Percentiles rank a stretch among this genome's conserved stretches.
These are phyloP conservation scores for Daldinia grandis DNA, from an alignment of 495 filamentous ascomycete species.

Conservation along the genomic window DNA sequence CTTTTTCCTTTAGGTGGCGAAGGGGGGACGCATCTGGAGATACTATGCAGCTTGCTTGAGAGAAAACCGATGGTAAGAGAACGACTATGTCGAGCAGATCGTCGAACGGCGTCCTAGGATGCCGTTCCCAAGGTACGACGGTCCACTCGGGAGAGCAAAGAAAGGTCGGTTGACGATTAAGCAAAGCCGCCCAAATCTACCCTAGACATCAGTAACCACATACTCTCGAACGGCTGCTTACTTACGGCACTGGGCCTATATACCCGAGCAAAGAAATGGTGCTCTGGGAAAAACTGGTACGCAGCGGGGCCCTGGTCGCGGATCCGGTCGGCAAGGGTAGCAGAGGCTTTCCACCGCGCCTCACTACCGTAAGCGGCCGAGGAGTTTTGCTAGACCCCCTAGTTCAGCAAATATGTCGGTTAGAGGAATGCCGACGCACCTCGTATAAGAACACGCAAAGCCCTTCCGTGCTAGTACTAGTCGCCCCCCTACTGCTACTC, in stretches of 20 bases:
- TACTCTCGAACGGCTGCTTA: background rate
- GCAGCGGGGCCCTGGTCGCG: slow-evolving; percentile 49
- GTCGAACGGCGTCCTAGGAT: slow-evolving; percentile 55
- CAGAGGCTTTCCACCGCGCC: slow-evolving; percentile 43
- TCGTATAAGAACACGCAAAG: slow-evolving; percentile 57
- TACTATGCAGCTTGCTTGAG: slow-evolving; percentile 47
- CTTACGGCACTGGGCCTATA: slow-evolving; percentile 56
- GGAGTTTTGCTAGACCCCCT: slow-evolving; percentile 34
- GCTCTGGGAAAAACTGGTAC: slow-evolving; percentile 55
- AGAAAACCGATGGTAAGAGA: slow-evolving; percentile 50
- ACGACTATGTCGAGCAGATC: slow-evolving; percentile 53
- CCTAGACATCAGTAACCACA: slow-evolving; percentile 20
- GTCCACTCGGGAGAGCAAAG: slow-evolving; percentile 55
- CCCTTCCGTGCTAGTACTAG: slow-evolving; percentile 29
- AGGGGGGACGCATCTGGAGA: slow-evolving; percentile 40
- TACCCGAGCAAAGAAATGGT: slow-evolving; percentile 60
- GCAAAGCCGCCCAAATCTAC: slow-evolving; percentile 54
- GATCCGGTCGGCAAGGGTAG: slow-evolving; percentile 43
- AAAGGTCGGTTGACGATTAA: slow-evolving; percentile 55
- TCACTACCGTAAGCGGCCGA: slow-evolving; percentile 45
- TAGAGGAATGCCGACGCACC: slow-evolving; percentile 33
- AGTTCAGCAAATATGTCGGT: background rate
- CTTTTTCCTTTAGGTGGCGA: slow-evolving; percentile 51
- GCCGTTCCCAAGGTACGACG: slow-evolving; percentile 53
- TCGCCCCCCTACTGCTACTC: slow-evolving; percentile 14